Percentiles rank a stretch among this genome's conserved stretches.
phyloP scores from a whole-genome alignment of 2,329 filamentous ascomycete species.

The Xenoacremonium recifei region DNA sequence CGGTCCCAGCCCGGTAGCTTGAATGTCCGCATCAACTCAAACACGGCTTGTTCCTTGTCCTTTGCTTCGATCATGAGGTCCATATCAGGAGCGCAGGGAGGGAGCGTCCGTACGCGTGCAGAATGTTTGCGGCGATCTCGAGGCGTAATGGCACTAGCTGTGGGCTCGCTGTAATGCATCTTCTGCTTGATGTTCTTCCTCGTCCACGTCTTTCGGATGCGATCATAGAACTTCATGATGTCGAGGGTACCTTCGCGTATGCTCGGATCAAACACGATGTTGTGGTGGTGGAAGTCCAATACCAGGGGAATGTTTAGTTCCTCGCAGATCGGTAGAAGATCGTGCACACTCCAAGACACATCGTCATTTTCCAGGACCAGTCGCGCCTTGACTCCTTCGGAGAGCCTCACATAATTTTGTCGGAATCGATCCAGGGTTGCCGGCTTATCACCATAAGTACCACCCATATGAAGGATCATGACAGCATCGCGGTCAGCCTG shows the following conservation, averaged over 20 bases:
- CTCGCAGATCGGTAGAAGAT: constrained; percentile 85
- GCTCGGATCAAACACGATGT: constrained; percentile 78
- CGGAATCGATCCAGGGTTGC: constrained; percentile 78
- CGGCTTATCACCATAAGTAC: constrained; percentile 81
- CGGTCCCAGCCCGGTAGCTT: constrained; percentile 76
- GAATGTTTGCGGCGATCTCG: constrained; percentile 83
- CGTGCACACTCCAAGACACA: constrained; percentile 88
- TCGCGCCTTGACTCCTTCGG: constrained; percentile 71
- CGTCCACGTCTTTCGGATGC: constrained; percentile 81
- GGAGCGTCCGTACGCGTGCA: constrained; percentile 73
- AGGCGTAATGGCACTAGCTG: constrained; percentile 63
- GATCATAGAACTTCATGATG: constrained; percentile 70
- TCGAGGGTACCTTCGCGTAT: constrained; percentile 83
- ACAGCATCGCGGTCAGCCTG: constrained; percentile 83
- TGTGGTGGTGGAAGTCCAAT: constrained; percentile 93
- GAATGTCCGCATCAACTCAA: constrained; percentile 87
- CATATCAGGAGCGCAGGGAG: constrained; percentile 79
- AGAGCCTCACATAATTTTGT: constrained; percentile 66
- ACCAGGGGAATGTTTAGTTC: constrained; percentile 92
- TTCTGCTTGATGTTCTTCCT: constrained; percentile 85
- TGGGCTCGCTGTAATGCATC: constrained; percentile 92
- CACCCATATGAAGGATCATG: constrained; percentile 94
- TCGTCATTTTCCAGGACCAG: constrained; percentile 94
- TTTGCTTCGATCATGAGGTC: constrained; percentile 99
- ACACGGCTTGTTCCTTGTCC: constrained; percentile 95